A percentile compares a stretch with the other conserved stretches of the same genome.
phyloP scores from a whole-genome alignment of 768 basidiomycete species.

The Boletus bicolor region DNA sequence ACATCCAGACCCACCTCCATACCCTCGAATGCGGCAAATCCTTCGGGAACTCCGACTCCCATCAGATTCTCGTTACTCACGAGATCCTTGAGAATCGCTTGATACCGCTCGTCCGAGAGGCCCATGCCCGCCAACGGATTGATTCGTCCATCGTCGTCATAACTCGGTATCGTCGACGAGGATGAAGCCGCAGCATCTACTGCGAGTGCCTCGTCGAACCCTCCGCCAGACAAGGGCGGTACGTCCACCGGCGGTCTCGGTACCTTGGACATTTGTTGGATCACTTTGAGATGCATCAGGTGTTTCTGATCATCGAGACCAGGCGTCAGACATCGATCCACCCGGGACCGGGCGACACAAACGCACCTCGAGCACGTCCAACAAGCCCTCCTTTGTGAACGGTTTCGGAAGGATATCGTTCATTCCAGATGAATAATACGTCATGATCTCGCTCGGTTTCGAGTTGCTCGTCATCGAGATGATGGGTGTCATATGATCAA shows the following conservation, averaged over 20 bases:
- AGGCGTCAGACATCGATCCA: not conserved
- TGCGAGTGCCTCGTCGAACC: conserved; percentile 55
- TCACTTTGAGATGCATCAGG: conserved; percentile 80
- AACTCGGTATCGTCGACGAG: conserved; percentile 30
- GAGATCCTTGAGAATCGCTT: conserved; percentile 69
- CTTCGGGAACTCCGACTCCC: conserved; percentile 37
- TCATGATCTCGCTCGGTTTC: conserved; percentile 89
- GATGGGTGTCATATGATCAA: conserved; percentile 93
- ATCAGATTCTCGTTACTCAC: conserved; percentile 61
- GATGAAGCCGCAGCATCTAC: conserved; percentile 32
- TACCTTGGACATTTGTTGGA: conserved; percentile 70
- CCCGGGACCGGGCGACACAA: not conserved
- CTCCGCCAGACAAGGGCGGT: conserved; percentile 52
- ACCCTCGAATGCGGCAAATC: conserved; percentile 17
- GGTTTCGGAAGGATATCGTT: conserved; percentile 97
- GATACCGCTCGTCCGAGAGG: conserved; percentile 85
- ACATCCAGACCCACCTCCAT: conserved; percentile 14
- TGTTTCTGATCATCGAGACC: conserved; percentile 56
- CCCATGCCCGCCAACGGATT: conserved; percentile 89
- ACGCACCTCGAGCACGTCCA: conserved; percentile 86
- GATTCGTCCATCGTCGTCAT: conserved; percentile 49
- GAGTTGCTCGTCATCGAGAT: conserved; percentile 98
- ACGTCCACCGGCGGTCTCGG: conserved; percentile 61
- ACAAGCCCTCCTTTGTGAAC: conserved; percentile 89
- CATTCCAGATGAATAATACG: conserved; percentile 75